A percentile compares a stretch with the other conserved stretches of the same genome.
Evolutionary conservation across 768 basidiomycete species (phyloP).

Genomic region (Collybiopsis confluens): DNA sequence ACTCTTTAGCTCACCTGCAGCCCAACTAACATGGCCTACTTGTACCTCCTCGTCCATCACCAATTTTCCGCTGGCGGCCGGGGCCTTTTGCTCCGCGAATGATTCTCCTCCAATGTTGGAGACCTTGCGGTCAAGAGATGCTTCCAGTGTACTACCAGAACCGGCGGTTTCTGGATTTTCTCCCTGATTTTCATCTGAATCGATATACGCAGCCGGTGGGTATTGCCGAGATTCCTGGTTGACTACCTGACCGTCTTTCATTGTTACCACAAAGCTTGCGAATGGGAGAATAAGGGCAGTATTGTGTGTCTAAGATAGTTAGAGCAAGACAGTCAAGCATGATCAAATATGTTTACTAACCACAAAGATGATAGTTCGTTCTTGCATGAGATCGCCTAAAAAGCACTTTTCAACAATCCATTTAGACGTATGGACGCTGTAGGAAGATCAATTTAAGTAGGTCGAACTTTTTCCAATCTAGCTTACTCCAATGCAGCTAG

Average conservation of each 20-base stretch:
- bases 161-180: conserved; percentile 16
- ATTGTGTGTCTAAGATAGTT: conserved; percentile 39
- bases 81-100: conserved; percentile 12
- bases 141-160: conserved; percentile 21
- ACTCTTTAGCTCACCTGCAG: conserved; percentile 28
- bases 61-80: conserved; percentile 49
- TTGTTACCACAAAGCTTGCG: conserved; percentile 51
- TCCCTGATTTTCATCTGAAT: conserved; percentile 30
- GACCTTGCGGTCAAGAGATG: background rate
- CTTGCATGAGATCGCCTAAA: conserved; percentile 35
- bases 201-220: too few relatives aligned
- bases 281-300: conserved; percentile 44
- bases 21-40: conserved; percentile 54
- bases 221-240: conserved; percentile 42
- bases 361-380: conserved; percentile 42
- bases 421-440: conserved; percentile 41
- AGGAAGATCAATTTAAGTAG: conserved; percentile 28
- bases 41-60: conserved; percentile 61
- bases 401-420: conserved; percentile 52
- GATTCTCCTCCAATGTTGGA: conserved; percentile 3
- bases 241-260: conserved; percentile 51
- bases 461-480: conserved; percentile 31
- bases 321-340: background rate
- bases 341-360: conserved; percentile 14
- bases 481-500: conserved; percentile 32